Evolutionary conservation across 1,139 yeast species (phyloP).

Genomic region (Sporopachydermia cereana): DNA sequence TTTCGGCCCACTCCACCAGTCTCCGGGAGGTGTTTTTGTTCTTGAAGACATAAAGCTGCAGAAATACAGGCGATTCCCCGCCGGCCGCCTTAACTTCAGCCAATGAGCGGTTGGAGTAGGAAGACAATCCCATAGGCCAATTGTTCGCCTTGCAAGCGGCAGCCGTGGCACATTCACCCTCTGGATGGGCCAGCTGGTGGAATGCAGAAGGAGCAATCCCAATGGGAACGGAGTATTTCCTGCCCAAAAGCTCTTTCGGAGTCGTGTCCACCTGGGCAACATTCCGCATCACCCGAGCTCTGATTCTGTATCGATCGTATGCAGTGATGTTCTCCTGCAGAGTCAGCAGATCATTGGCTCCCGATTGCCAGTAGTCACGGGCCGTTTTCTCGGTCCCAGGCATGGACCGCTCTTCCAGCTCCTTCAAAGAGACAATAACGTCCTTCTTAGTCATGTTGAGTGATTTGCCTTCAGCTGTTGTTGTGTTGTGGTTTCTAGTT

Average conservation of each 20-base stretch:
- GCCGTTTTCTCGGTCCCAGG: slow-evolving; percentile 20
- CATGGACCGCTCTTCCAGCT: slow-evolving; percentile 18
- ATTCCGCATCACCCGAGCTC: slow-evolving; percentile 35
- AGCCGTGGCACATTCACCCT: slow-evolving; percentile 42
- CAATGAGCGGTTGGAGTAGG: slow-evolving; percentile 21
- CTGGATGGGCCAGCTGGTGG: slow-evolving; percentile 50
- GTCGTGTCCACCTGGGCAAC: slow-evolving; percentile 27
- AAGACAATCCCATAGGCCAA: slow-evolving; percentile 25
- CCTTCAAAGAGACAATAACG: slow-evolving; percentile 15
- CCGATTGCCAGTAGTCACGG: slow-evolving; percentile 27
- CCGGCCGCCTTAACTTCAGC: slow-evolving; percentile 24
- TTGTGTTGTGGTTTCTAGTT: too few relatives aligned
- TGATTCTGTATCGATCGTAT: slow-evolving; percentile 23
- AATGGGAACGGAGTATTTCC: slow-evolving; percentile 36
- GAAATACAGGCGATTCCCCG: slow-evolving; percentile 20
- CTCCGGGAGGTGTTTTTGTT: slow-evolving; percentile 31
- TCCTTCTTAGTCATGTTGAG: too few relatives aligned
- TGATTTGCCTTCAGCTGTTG: too few relatives aligned
- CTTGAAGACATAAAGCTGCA: slow-evolving; percentile 37
- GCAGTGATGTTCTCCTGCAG: slow-evolving; percentile 23
- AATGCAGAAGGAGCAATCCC: slow-evolving; percentile 60
- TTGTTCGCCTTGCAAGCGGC: slow-evolving; percentile 21
- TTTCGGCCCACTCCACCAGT: slow-evolving; percentile 38
- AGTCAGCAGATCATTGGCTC: slow-evolving; percentile 25
- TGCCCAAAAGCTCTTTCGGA: slow-evolving; percentile 32